phyloP scores from a whole-genome alignment of 805 yeast genomes.

The Candida peoriensis region DNA sequence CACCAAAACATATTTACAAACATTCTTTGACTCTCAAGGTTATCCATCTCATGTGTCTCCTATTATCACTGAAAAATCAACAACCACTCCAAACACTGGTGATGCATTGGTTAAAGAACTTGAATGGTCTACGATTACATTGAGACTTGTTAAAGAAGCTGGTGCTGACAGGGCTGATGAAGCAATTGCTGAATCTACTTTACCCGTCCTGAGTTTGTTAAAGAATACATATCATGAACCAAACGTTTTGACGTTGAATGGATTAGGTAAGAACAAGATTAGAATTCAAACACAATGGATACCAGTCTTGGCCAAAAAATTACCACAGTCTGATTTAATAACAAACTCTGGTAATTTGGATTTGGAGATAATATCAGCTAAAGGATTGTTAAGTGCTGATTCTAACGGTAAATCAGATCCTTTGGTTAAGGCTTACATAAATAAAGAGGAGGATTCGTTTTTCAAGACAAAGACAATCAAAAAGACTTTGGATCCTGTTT shows the following conservation, averaged over 20 bases:
- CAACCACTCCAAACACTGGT: conserved; percentile 48
- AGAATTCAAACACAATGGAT: conserved; percentile 68
- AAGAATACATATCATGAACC: conserved; percentile 62
- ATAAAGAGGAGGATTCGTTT: conserved; percentile 52
- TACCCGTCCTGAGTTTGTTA: conserved; percentile 64
- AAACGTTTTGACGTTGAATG: conserved; percentile 47
- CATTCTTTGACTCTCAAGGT: conserved; percentile 71
- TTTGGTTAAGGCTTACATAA: conserved; percentile 61
- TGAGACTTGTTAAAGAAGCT: conserved; percentile 56
- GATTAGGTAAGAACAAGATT: conserved; percentile 47
- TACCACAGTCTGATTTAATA: conserved; percentile 73
- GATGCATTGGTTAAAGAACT: conserved; percentile 76
- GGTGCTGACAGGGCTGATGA: conserved; percentile 52
- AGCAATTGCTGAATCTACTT: conserved; percentile 52
- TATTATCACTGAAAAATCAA: conserved; percentile 32
- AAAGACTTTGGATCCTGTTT: conserved; percentile 85
- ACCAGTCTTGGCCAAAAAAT: conserved; percentile 55
- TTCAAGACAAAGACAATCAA: conserved; percentile 76
- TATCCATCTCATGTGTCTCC: conserved; percentile 58
- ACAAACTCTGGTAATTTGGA: conserved; percentile 69
- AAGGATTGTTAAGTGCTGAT: conserved; percentile 78
- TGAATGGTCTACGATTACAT: conserved; percentile 60
- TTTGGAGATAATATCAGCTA: conserved; percentile 59
- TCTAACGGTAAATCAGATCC: conserved; percentile 94
- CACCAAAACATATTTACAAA: conserved; percentile 62